A percentile compares a stretch with the other conserved stretches of the same genome.
phyloP scores from a whole-genome alignment of 805 yeast genomes.

The Candida ovalis region DNA sequence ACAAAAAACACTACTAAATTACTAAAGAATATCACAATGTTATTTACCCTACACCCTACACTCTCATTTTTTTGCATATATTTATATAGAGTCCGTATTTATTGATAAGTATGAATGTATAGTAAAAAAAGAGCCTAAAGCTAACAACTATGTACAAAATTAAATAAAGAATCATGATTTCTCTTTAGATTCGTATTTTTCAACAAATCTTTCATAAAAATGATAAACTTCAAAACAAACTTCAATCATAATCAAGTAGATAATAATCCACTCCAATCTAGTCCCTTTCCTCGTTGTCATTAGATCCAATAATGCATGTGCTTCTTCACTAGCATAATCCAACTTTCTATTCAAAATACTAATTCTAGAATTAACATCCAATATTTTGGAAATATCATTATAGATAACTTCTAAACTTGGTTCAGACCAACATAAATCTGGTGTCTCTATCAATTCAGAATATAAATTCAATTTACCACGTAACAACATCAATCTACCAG shows the following conservation, averaged over 20 bases:
- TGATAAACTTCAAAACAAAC: constrained; percentile 79
- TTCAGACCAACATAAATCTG: constrained; percentile 91
- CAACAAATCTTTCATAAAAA: constrained; percentile 52
- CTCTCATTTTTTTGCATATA: too few relatives aligned
- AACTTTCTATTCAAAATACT: constrained; percentile 76
- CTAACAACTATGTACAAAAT: too few relatives aligned
- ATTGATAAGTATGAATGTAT: too few relatives aligned
- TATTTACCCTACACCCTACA: too few relatives aligned
- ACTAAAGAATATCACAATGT: background rate
- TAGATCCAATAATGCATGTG: constrained; percentile 69
- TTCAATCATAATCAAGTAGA: constrained; percentile 76
- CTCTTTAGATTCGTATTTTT: constrained; percentile 10
- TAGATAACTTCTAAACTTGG: constrained; percentile 79
- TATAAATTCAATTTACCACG: constrained; percentile 83
- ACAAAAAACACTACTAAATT: too few relatives aligned
- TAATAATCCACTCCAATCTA: constrained; percentile 84
- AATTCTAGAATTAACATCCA: constrained; percentile 77
- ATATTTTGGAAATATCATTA: constrained; percentile 59
- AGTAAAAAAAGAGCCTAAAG: too few relatives aligned
- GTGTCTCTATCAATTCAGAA: constrained; percentile 86
- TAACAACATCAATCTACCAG: constrained; percentile 71
- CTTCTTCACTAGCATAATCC: constrained; percentile 89
- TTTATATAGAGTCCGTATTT: too few relatives aligned
- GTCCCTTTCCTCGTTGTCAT: constrained; percentile 73
- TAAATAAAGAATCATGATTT: too few relatives aligned